Evolutionary conservation across 2,329 filamentous ascomycete species (phyloP), one percentile per base, ranked within the genome.

Genomic region (Fusarium praegraminearum): DNA sequence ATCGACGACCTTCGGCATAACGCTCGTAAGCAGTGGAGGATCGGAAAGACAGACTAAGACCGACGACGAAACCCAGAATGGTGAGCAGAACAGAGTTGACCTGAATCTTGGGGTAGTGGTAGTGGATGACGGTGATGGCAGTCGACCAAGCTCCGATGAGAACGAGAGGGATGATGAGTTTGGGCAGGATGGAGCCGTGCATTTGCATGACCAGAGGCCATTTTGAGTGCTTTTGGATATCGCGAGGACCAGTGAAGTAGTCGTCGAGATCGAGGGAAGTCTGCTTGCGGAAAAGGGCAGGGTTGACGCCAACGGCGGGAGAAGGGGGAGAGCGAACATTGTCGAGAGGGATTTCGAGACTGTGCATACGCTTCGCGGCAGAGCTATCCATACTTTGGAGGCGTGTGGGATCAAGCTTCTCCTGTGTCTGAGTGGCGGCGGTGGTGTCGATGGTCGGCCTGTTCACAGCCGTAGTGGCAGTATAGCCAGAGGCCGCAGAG

Each of bases 61-160:
- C 90, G 77, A 94, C 91, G 63, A 94, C 90, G 81, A 94, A 94
- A 90, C 92, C 92, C 45, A 91, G 86, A 54, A 94, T 89, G 2
- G 91, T 94, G 55, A 94, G 84, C 22, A 94, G 83, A 33, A 81
- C 79, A 0, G 80, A 79, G 63, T 80, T 68, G 45, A 82, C 77
- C 80, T 52, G 1, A 18, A 53, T 84, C 77, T 15, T 85, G 79
- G 50, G 33, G 22, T 45, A 50, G 16, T 80, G 80, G 58, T 82
- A 72, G 15, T 81, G 83, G 72, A 92, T 82, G 56, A 80, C 78
- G 15, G 89, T 91, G 65, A 94, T 88, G 36, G 85, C 77, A 2
- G 90, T 90, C 2, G 90, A 83, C 91, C 92, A 94, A 16, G 73
- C 74, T 16, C 83, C 87, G 33, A 93, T 83, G 62, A 90, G 84